phyloP scores from a whole-genome alignment of 805 yeast species.

The Metschnikowia proteae region DNA sequence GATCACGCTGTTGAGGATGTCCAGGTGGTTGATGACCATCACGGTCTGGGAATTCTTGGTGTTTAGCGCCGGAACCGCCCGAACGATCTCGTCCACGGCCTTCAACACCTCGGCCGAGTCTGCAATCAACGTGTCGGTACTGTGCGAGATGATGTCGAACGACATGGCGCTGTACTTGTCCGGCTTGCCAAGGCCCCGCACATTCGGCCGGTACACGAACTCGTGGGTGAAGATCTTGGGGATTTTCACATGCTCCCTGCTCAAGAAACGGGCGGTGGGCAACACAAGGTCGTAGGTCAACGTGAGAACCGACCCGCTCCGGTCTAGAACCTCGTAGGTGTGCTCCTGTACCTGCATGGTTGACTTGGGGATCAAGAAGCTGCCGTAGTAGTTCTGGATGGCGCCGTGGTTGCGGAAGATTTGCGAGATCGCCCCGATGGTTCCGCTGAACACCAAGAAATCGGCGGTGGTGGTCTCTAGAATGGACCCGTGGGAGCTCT shows the following conservation, averaged over 20 bases:
- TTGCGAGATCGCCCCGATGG: slow-evolving; percentile 55
- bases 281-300: slow-evolving; percentile 85
- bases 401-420: slow-evolving; percentile 86
- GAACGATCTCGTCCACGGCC: slow-evolving; percentile 70
- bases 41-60: slow-evolving; percentile 44
- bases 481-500: slow-evolving; percentile 22
- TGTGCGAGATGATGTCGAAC: slow-evolving; percentile 72
- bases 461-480: slow-evolving; percentile 35
- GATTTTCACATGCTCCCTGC: slow-evolving; percentile 50
- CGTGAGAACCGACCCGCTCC: slow-evolving; percentile 83
- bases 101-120: slow-evolving; percentile 84
- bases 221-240: slow-evolving; percentile 72
- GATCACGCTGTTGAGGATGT: slow-evolving; percentile 63
- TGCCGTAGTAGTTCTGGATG: slow-evolving; percentile 65
- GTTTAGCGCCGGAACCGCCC: slow-evolving; percentile 63
- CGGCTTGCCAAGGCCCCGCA: slow-evolving; percentile 63
- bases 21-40: slow-evolving; percentile 75
- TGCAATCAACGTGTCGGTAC: slow-evolving; percentile 18
- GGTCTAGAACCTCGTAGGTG: slow-evolving; percentile 78
- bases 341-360: slow-evolving; percentile 58
- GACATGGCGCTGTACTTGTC: slow-evolving; percentile 75
- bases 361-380: slow-evolving; percentile 73
- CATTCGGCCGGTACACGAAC: slow-evolving; percentile 69
- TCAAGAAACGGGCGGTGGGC: slow-evolving; percentile 83
- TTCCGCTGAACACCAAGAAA: slow-evolving; percentile 54